These are phyloP conservation scores for Aureobasidium sp. DNA, from an alignment of 2,329 filamentous ascomycete genomes.

Conservation along the genomic window DNA sequence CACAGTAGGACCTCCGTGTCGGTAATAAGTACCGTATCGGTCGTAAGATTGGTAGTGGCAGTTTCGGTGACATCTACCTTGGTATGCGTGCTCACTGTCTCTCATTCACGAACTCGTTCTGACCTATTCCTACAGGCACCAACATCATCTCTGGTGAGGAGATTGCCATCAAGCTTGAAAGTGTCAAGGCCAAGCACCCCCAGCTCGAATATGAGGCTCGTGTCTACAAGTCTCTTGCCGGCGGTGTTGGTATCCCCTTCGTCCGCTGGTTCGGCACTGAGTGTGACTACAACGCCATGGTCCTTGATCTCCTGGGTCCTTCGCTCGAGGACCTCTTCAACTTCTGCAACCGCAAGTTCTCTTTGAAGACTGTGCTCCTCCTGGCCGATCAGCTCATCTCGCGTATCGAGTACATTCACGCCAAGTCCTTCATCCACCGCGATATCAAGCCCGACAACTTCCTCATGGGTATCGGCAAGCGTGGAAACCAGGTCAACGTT, in stretches of 20 bases:
- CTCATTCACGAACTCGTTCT: background rate
- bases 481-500: conserved; percentile 98
- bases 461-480: conserved; percentile 97
- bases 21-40: conserved; percentile 99
- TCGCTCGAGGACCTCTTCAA: conserved; percentile 98
- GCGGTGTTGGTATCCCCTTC: conserved; percentile 95
- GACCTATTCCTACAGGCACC: conserved; percentile 54
- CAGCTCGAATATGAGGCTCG: conserved; percentile 98
- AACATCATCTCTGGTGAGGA: conserved; percentile 99
- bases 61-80: conserved; percentile 97
- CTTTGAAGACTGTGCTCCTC: conserved; percentile 92
- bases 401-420: conserved; percentile 98
- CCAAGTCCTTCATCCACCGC: conserved; percentile 98
- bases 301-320: conserved; percentile 90
- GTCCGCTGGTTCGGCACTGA: conserved; percentile 99
- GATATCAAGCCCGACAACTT: conserved; percentile 99
- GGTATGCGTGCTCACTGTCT: conserved; percentile 37
- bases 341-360: conserved; percentile 99
- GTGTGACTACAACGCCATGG: conserved; percentile 99
- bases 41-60: conserved; percentile 96
- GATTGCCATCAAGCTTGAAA: conserved; percentile 99
- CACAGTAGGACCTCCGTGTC: conserved; percentile 81
- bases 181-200: conserved; percentile 98
- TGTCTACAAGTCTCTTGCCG: conserved; percentile 81
- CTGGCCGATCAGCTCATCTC: conserved; percentile 98